Evolutionary conservation across 768 basidiomycete genomes (phyloP).

Genomic region (Hydnomerulius pinastri): DNA sequence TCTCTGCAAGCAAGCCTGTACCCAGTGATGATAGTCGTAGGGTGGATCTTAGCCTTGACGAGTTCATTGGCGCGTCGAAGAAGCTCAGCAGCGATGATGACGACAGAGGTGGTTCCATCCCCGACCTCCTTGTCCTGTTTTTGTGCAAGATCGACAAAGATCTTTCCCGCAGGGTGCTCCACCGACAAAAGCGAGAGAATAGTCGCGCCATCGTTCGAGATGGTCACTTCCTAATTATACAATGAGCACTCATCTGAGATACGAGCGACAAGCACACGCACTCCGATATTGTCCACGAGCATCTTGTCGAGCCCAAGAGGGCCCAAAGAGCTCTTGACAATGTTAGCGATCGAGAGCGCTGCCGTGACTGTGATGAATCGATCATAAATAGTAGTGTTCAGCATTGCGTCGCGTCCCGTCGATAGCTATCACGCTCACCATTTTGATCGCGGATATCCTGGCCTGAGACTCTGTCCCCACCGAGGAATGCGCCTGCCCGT

Average conservation of each 20-base stretch:
- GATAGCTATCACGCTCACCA: conserved; percentile 50
- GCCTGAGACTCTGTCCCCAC: conserved; percentile 91
- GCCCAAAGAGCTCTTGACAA: conserved; percentile 94
- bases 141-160: conserved; percentile 97
- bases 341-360: conserved; percentile 94
- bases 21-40: conserved; percentile 98
- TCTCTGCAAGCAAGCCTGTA: conserved; percentile 96
- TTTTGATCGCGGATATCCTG: conserved; percentile 97
- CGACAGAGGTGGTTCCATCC: conserved; percentile 98
- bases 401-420: neutral
- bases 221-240: conserved; percentile 85
- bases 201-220: conserved; percentile 99
- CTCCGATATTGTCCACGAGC: conserved; percentile 97
- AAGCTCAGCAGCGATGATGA: conserved; percentile 96
- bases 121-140: conserved; percentile 99
- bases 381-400: neutral
- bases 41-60: conserved; percentile 97
- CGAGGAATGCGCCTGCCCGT: conserved; percentile 87
- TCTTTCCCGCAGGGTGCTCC: conserved; percentile 95
- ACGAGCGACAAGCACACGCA: conserved; percentile 37
- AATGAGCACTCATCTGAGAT: conserved; percentile 10
- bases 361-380: conserved; percentile 70
- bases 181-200: conserved; percentile 92
- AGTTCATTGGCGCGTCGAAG: conserved; percentile 96
- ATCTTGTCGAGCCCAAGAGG: conserved; percentile 96